Base-by-base conservation (phyloP, 257 asterid genomes). In the Scutellaria minor region DNA sequence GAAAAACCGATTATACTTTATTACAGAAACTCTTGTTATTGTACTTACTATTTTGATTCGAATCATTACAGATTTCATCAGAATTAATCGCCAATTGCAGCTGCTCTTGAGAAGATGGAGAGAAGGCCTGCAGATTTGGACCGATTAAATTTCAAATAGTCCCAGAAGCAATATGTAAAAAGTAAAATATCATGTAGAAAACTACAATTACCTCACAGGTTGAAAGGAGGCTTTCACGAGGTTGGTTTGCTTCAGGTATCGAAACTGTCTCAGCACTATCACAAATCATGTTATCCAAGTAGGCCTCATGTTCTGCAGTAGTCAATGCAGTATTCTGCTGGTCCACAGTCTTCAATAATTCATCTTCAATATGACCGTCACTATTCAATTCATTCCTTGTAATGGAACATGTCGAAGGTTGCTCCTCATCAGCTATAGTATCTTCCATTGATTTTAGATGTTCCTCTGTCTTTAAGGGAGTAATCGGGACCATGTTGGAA, bases 201-300 rank as follows among this genome's bases (percentile, higher is more conserved):
- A 45, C 20, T 60, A n/a, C 27, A 39, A 64, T 82, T 62, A 93
- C 98, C 93, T 86, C 89, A 66, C 94, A 85, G 54, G 90, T 82
- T 8, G 88, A 87, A 55, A 81, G 92, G 71, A 93, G 87, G 77
- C 89, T 91, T 81, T 80, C 92, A 70, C 97, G 96, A 81, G 80
- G 76, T 70, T 72, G 88, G 57, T 63, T 69, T 22, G 47, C 75
- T 66, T 76, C 84, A 44, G 78, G 74, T 60, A 79, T 68, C 60
- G 85, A 81, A 70, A 67, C 45, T 54, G 45, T 54, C 35, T 79
- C 79, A 24, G 72, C 75, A 70, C 47, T 66, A 72, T 77, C 76
- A 76, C 59, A 79, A 48, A 75, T 72, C 82, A 45, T 83, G 79
- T 66, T 79, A 66, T 61, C 52, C 35, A 61, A 20, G 58, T 74